A percentile compares a stretch with the other conserved stretches of the same genome.
These are phyloP conservation scores for Ophiostoma perfectum DNA, from an alignment of 2,329 filamentous ascomycete genomes.

Conservation along the genomic window DNA sequence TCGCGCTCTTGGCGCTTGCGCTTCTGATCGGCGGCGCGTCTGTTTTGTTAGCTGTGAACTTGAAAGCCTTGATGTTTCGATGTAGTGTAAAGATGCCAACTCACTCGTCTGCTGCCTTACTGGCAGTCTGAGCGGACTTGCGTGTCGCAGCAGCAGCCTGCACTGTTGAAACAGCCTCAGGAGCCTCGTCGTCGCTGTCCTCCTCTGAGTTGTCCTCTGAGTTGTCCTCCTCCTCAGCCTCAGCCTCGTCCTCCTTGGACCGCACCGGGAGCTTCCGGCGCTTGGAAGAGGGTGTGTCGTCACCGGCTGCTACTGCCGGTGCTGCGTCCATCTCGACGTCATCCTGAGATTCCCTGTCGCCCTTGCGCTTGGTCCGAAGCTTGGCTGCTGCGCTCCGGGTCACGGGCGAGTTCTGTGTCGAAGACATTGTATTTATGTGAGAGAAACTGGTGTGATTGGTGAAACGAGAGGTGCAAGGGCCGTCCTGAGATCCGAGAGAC, in stretches of 20 bases:
- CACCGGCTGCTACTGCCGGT: neutral
- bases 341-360: slow-evolving; percentile 10
- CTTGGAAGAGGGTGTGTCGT: slow-evolving; percentile 16
- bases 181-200: slow-evolving; percentile 52
- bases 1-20: slow-evolving; percentile 53
- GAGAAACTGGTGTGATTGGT: neutral
- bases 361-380: slow-evolving; percentile 22
- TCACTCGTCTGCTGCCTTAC: slow-evolving; percentile 49
- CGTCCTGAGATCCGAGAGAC: no score
- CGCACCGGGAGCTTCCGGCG: slow-evolving; percentile 20
- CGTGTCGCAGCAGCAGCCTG: slow-evolving; percentile 44
- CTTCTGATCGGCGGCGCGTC: slow-evolving; percentile 48
- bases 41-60: slow-evolving; percentile 28
- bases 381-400: slow-evolving; percentile 22
- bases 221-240: slow-evolving; percentile 22
- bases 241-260: slow-evolving; percentile 28
- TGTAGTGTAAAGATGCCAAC: slow-evolving; percentile 26
- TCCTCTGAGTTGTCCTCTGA: slow-evolving; percentile 35
- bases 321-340: neutral
- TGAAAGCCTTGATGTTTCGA: neutral
- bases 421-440: slow-evolving; percentile 18
- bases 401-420: slow-evolving; percentile 19
- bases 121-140: slow-evolving; percentile 43
- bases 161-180: slow-evolving; percentile 53
- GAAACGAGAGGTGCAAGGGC: neutral